A percentile compares a stretch with the other conserved stretches of the same genome.
Evolutionary conservation across 495 filamentous ascomycete species (phyloP).

Genomic region (Annulohypoxylon nitens): DNA sequence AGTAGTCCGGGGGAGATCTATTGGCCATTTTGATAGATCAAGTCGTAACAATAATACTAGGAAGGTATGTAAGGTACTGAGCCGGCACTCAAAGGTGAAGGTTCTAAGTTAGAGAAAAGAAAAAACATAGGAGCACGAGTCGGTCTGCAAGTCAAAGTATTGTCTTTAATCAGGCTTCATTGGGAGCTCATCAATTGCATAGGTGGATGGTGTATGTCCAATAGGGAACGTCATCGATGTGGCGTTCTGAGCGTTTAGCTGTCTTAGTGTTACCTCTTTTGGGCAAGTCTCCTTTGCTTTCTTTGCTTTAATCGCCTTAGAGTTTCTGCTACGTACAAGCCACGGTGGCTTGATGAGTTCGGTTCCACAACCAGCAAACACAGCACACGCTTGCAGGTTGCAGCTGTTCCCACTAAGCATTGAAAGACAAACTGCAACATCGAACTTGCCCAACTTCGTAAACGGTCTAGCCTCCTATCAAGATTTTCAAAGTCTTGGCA

Average conservation of each 20-base stretch:
- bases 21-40: constrained; percentile 53
- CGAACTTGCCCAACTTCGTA: constrained; percentile 16
- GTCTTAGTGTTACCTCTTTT: not conserved
- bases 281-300: not conserved
- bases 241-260: constrained; percentile 14
- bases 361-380: not conserved
- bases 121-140: constrained; percentile 6
- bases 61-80: not conserved
- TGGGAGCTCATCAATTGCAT: constrained; percentile 17
- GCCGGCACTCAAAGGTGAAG: not conserved
- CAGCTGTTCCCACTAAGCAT: not conserved
- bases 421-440: not conserved
- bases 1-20: constrained; percentile 64
- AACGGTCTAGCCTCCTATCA: constrained; percentile 7
- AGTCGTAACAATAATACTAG: not conserved
- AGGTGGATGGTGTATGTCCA: constrained; percentile 18
- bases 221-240: constrained; percentile 46
- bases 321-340: constrained; percentile 27
- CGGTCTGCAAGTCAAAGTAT: constrained; percentile 18
- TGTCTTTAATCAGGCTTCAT: constrained; percentile 29
- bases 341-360: constrained; percentile 47
- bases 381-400: constrained; percentile 3
- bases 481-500: constrained; percentile 8
- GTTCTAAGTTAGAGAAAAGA: not conserved
- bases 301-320: not conserved